Conservation (phyloP, 129 eudicot species). For the Flaveria linearis region DNA sequence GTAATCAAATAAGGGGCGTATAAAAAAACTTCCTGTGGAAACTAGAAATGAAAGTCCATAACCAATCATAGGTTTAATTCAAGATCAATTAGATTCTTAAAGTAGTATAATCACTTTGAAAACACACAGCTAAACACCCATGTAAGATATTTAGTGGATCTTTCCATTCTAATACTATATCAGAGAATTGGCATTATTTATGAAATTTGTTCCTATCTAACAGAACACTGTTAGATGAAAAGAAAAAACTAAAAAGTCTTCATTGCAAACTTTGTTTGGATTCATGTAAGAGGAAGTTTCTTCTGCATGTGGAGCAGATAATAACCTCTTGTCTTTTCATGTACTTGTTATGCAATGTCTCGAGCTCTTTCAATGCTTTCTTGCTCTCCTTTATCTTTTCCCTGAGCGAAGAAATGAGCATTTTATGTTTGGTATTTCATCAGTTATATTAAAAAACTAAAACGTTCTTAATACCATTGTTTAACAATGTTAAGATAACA, state of each 20-base stretch:
- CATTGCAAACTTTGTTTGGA: neutral
- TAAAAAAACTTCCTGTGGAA: neutral
- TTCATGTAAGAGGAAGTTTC: no score
- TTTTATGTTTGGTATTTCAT: slow-evolving; percentile 5
- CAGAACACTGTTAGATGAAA: slow-evolving; percentile 3
- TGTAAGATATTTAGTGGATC: neutral
- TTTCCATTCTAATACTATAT: neutral
- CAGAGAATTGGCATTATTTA: neutral
- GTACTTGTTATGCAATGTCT: slow-evolving; percentile 67
- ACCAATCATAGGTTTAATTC: neutral
- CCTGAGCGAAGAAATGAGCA: slow-evolving; percentile 40
- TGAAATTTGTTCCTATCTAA: neutral
- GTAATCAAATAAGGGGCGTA: neutral
- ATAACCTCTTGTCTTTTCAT: slow-evolving; percentile 81
- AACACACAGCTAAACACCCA: neutral
- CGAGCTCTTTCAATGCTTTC: slow-evolving; percentile 72
- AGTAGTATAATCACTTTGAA: neutral
- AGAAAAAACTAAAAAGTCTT: no score
- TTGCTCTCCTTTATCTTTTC: slow-evolving; percentile 66
- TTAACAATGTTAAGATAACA: slow-evolving; percentile 18
- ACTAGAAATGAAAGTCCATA: neutral
- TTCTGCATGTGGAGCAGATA: no score
- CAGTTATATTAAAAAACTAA: neutral
- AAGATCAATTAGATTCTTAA: neutral
- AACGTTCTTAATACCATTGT: neutral